phyloP scores from a whole-genome alignment of 2,329 filamentous ascomycete genomes.

The Colletotrichum endophyticum region DNA sequence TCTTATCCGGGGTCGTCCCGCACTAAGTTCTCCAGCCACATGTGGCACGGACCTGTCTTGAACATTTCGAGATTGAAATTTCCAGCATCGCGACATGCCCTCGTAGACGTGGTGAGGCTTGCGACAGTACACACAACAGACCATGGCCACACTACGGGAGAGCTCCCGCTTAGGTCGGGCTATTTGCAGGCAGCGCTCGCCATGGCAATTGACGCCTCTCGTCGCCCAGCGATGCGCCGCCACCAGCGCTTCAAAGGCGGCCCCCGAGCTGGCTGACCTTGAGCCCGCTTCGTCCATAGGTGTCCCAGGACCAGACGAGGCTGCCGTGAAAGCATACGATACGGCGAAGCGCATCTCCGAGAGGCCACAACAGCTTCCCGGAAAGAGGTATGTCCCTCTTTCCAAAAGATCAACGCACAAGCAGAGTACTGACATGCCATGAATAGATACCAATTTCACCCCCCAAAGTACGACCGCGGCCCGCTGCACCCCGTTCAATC shows the following conservation, averaged over 20 bases:
- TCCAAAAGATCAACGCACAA: constrained; percentile 17
- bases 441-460: constrained; percentile 84
- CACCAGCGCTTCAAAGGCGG: constrained; percentile 42
- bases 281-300: constrained; percentile 55
- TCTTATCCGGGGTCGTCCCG: background rate
- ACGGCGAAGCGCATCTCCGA: constrained; percentile 38
- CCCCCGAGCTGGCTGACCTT: constrained; percentile 48
- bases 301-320: constrained; percentile 43
- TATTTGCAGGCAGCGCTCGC: constrained; percentile 32
- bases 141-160: constrained; percentile 48
- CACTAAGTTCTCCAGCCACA: constrained; percentile 3
- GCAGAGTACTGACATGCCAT: constrained; percentile 25
- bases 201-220: constrained; percentile 24
- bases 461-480: constrained; percentile 93
- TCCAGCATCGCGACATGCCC: constrained; percentile 16
- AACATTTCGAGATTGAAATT: constrained; percentile 23
- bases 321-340: constrained; percentile 44
- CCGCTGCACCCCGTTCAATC: constrained; percentile 92
- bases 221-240: constrained; percentile 48
- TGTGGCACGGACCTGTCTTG: constrained; percentile 11
- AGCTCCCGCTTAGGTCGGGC: constrained; percentile 39
- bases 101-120: constrained; percentile 5
- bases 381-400: constrained; percentile 47
- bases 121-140: constrained; percentile 19
- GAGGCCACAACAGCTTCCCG: constrained; percentile 45